phyloP scores from a whole-genome alignment of 495 filamentous ascomycete species.

The Diplogelasinospora grovesii region DNA sequence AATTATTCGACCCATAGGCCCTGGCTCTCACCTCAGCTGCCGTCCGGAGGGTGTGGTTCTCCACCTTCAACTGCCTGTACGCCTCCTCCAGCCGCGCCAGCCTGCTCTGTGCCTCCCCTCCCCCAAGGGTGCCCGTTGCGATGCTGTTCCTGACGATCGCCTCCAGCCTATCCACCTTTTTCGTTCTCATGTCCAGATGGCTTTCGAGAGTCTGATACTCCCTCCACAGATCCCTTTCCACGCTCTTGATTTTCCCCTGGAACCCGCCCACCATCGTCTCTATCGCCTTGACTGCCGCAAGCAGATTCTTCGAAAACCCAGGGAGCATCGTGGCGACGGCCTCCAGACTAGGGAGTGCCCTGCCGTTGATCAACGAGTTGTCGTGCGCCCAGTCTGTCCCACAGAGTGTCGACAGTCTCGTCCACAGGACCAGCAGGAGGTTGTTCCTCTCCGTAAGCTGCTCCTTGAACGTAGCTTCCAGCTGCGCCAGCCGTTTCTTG shows the following conservation, averaged over 20 bases:
- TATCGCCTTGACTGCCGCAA: constrained; percentile 80
- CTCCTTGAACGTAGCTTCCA: constrained; percentile 76
- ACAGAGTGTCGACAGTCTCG: constrained; percentile 75
- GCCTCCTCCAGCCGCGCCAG: constrained; percentile 67
- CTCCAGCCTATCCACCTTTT: constrained; percentile 85
- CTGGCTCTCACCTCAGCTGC: constrained; percentile 40
- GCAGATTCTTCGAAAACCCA: constrained; percentile 80
- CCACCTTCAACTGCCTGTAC: constrained; percentile 75
- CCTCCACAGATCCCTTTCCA: constrained; percentile 82
- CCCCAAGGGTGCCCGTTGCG: constrained; percentile 33
- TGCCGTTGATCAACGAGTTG: constrained; percentile 82
- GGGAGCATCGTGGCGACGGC: constrained; percentile 72
- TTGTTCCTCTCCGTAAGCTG: constrained; percentile 86
- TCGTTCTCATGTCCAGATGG: constrained; percentile 67
- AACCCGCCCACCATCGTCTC: constrained; percentile 77
- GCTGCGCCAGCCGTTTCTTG: constrained; percentile 60
- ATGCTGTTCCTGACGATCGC: constrained; percentile 55
- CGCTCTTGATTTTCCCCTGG: constrained; percentile 67
- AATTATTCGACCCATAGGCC: constrained; percentile 12
- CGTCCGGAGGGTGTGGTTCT: constrained; percentile 66
- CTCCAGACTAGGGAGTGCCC: constrained; percentile 70
- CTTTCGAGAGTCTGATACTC: constrained; percentile 85
- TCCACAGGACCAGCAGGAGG: constrained; percentile 80
- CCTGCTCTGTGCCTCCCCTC: constrained; percentile 44
- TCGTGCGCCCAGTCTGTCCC: constrained; percentile 87